These are phyloP conservation scores for Cyphellophora attinorum DNA, from an alignment of 2,329 filamentous ascomycete genomes.

Conservation along the genomic window DNA sequence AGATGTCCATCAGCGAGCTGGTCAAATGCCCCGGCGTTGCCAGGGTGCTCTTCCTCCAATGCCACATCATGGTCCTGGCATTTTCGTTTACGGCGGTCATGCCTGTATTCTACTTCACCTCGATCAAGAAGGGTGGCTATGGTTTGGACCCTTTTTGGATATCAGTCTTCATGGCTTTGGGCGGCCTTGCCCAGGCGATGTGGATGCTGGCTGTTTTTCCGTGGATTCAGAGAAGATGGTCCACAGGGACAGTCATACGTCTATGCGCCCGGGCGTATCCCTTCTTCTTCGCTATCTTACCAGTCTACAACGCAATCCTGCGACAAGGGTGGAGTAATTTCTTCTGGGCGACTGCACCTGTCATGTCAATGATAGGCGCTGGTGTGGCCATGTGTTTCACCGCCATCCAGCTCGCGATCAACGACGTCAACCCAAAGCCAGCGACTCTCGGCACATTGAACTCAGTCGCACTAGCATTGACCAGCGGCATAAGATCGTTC, in stretches of 20 bases:
- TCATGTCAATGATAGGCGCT: slow-evolving; percentile 44
- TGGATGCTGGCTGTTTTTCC: slow-evolving; percentile 68
- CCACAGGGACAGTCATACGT: slow-evolving; percentile 57
- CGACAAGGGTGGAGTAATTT: slow-evolving; percentile 31
- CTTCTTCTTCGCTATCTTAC: slow-evolving; percentile 48
- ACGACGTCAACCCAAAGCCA: slow-evolving; percentile 60
- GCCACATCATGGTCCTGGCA: slow-evolving; percentile 58
- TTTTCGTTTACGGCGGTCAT: slow-evolving; percentile 62
- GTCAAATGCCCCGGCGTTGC: slow-evolving; percentile 54
- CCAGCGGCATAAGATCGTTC: slow-evolving; percentile 54
- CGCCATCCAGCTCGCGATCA: slow-evolving; percentile 61
- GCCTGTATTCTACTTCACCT: slow-evolving; percentile 61
- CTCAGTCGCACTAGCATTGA: slow-evolving; percentile 53
- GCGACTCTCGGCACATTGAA: slow-evolving; percentile 62
- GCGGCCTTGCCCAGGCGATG: slow-evolving; percentile 56
- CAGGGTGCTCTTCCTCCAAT: slow-evolving; percentile 57
- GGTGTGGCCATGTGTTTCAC: slow-evolving; percentile 61
- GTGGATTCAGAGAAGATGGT: slow-evolving; percentile 52
- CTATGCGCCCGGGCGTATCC: slow-evolving; percentile 52
- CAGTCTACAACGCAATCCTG: slow-evolving; percentile 49
- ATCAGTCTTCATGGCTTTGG: slow-evolving; percentile 54
- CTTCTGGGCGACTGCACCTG: slow-evolving; percentile 50
- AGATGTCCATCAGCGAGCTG: slow-evolving; percentile 44
- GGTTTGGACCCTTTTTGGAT: slow-evolving; percentile 55
- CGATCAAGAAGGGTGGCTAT: slow-evolving; percentile 53